Evolutionary conservation across 2,329 filamentous ascomycete species (phyloP).

Genomic region (Epichloe baconii): DNA sequence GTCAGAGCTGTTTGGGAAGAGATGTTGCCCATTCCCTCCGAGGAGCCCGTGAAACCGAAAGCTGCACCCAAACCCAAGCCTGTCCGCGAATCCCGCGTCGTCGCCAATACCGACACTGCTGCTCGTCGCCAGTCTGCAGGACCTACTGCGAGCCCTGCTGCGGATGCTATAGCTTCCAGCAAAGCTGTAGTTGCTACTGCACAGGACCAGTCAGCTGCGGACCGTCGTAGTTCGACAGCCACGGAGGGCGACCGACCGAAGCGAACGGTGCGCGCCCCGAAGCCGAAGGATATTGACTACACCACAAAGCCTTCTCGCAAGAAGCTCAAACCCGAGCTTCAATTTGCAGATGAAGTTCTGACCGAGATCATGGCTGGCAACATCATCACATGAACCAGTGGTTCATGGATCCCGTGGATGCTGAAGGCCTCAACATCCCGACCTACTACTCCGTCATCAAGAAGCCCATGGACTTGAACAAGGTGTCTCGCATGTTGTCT

Average conservation of each 20-base stretch:
- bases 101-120: slow-evolving; percentile 12
- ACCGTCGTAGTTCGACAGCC: slow-evolving; percentile 59
- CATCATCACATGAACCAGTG: slow-evolving; percentile 54
- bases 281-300: slow-evolving; percentile 84
- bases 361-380: slow-evolving; percentile 62
- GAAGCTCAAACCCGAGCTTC: slow-evolving; percentile 78
- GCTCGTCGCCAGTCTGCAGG: slow-evolving; percentile 18
- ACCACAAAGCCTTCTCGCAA: slow-evolving; percentile 63
- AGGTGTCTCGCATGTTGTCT: slow-evolving; percentile 66
- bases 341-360: slow-evolving; percentile 75
- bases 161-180: slow-evolving; percentile 9
- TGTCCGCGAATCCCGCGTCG: slow-evolving; percentile 20
- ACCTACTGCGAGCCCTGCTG: slow-evolving; percentile 17
- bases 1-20: slow-evolving; percentile 42
- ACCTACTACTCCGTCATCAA: slow-evolving; percentile 90
- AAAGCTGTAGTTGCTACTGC: slow-evolving; percentile 9
- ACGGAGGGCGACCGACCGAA: slow-evolving; percentile 71
- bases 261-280: slow-evolving; percentile 84
- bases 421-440: slow-evolving; percentile 85
- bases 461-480: slow-evolving; percentile 87
- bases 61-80: slow-evolving; percentile 27
- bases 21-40: slow-evolving; percentile 29
- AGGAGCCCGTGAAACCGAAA: slow-evolving; percentile 48
- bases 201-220: slow-evolving; percentile 10
- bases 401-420: slow-evolving; percentile 79